These are phyloP conservation scores for Pseudotsuga menziesii DNA, from an alignment of 75 land plant species.

Conservation along the genomic window DNA sequence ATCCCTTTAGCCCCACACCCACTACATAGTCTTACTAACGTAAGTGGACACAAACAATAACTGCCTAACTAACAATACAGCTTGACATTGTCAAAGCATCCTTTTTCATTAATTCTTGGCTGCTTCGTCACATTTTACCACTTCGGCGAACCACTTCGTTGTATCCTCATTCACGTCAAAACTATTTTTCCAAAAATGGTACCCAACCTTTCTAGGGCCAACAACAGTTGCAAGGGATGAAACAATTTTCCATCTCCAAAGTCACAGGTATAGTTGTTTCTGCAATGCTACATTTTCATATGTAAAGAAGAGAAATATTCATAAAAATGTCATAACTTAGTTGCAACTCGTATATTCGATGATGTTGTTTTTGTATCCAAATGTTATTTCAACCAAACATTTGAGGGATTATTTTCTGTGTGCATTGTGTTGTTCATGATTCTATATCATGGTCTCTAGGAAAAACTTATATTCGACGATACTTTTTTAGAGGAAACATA, in stretches of 20 bases:
- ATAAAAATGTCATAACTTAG: neutral
- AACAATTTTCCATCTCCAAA: conserved; percentile 78
- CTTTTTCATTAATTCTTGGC: no score
- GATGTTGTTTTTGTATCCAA: neutral
- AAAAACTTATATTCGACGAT: conserved; percentile 50
- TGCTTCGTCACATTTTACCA: no score
- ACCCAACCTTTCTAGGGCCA: no score
- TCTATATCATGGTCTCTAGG: conserved; percentile 52
- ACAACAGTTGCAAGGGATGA: conserved; percentile 85
- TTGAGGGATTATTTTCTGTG: neutral
- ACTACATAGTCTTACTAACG: no score
- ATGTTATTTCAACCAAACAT: neutral
- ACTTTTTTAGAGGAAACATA: conserved; percentile 1
- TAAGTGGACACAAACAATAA: no score
- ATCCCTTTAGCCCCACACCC: no score
- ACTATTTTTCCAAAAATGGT: no score
- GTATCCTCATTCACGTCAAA: no score
- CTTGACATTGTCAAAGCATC: no score
- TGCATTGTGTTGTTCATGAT: conserved; percentile 44
- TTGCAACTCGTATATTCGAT: neutral
- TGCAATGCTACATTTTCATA: neutral
- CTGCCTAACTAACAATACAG: no score
- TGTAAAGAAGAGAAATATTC: neutral
- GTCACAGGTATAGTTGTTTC: conserved; percentile 52
- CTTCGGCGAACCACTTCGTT: no score